phyloP scores from a whole-genome alignment of 148 eudicot species.

The Heliosperma pusillum region DNA sequence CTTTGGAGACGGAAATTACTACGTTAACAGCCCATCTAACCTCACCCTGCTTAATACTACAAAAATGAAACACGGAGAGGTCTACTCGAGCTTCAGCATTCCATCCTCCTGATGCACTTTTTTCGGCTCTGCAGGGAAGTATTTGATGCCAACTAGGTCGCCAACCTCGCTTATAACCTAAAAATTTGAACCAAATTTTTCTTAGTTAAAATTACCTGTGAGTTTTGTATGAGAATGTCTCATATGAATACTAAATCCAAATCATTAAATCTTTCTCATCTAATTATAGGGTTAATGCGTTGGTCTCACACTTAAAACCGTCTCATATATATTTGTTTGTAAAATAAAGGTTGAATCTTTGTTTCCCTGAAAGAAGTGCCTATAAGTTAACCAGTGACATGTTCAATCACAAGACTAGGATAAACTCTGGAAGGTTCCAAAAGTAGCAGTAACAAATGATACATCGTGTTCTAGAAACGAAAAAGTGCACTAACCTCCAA shows the following conservation, averaged over 20 bases:
- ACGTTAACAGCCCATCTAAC: constrained; percentile 13
- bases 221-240: not conserved
- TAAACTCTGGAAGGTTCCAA: not conserved
- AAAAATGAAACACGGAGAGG: constrained; percentile 2
- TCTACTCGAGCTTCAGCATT: constrained; percentile 51
- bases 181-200: not conserved
- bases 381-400: no score
- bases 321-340: no score
- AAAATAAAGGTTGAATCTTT: no score
- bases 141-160: constrained; percentile 86
- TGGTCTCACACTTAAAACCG: no score
- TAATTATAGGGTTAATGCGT: no score
- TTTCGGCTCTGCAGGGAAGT: constrained; percentile 89
- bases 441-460: not conserved
- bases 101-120: constrained; percentile 58
- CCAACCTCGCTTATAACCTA: constrained; percentile 75
- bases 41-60: constrained; percentile 2
- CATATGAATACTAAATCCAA: no score
- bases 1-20: constrained; percentile 13
- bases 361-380: no score
- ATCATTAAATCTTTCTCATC: not conserved
- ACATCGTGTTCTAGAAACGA: not conserved
- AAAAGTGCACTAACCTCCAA: constrained; percentile 50
- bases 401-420: no score
- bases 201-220: not conserved